A percentile compares a stretch with the other conserved stretches of the same genome.
Evolutionary conservation across 2,329 filamentous ascomycete genomes (phyloP).

Genomic region (Ophiocordyceps unilateralis): DNA sequence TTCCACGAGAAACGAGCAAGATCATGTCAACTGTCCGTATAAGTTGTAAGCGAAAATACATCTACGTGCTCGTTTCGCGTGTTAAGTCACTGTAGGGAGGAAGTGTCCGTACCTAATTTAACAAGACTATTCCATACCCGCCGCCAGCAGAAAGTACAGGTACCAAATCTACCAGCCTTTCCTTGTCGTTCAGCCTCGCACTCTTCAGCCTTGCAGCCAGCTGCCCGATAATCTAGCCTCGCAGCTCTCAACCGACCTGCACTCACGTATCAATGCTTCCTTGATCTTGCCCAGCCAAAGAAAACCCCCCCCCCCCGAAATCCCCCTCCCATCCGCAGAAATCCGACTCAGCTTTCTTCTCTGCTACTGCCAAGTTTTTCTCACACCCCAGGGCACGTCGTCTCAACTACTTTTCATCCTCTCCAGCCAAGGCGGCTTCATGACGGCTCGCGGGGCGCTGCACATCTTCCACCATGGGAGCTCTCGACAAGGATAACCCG

Average conservation of each 20-base stretch:
- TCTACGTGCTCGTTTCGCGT: too few relatives aligned
- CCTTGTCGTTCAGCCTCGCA: background rate
- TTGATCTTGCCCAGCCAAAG: background rate
- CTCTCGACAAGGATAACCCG: conserved; percentile 24
- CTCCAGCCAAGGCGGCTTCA: background rate
- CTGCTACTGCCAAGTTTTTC: background rate
- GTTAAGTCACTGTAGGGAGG: too few relatives aligned
- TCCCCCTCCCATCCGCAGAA: background rate
- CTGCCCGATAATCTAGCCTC: background rate
- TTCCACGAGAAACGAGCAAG: too few relatives aligned
- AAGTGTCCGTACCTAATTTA: too few relatives aligned
- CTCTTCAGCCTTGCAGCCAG: background rate
- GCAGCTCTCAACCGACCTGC: background rate
- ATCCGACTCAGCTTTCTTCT: too few relatives aligned
- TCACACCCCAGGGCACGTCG: background rate
- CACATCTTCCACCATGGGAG: conserved; percentile 26
- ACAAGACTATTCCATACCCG: too few relatives aligned
- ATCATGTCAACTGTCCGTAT: too few relatives aligned
- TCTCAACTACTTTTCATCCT: background rate
- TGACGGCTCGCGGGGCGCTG: background rate
- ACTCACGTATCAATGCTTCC: background rate
- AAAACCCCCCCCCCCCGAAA: background rate
- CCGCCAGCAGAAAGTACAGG: too few relatives aligned
- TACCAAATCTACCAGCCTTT: background rate
- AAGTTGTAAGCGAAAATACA: too few relatives aligned